phyloP scores from a whole-genome alignment of 768 basidiomycete genomes.

The Exsudoporus frostii region DNA sequence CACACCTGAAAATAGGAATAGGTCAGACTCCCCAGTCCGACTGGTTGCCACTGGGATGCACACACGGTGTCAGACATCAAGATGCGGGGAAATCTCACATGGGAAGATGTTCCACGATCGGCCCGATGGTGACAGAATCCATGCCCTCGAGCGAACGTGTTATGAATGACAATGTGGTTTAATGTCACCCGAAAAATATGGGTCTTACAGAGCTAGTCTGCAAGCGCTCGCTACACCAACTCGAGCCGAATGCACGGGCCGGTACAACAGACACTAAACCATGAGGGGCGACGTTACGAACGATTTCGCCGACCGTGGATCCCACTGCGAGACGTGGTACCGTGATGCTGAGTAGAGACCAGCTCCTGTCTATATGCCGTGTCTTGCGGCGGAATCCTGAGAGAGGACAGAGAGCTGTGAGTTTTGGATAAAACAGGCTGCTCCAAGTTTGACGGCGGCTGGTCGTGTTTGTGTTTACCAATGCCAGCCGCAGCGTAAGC shows the following conservation, averaged over 20 bases:
- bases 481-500: slow-evolving; percentile 6
- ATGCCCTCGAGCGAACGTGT: neutral
- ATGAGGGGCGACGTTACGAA: no score
- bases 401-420: neutral
- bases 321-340: no score
- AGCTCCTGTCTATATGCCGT: no score
- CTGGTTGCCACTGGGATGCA: neutral
- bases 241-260: neutral
- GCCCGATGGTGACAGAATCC: neutral
- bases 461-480: slow-evolving; percentile 11
- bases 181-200: neutral
- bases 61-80: neutral
- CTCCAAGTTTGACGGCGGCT: neutral
- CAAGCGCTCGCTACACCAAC: neutral
- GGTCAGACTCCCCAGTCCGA: neutral
- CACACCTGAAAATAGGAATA: neutral
- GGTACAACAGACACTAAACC: neutral
- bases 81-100: neutral
- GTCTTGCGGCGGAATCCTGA: slow-evolving; percentile 4
- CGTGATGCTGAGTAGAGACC: no score
- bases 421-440: neutral
- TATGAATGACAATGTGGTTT: neutral
- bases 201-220: neutral
- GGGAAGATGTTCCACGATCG: slow-evolving; percentile 2
- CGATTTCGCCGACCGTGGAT: no score